phyloP scores from a whole-genome alignment of 2,329 filamentous ascomycete species.

The Didymella arachidicola region DNA sequence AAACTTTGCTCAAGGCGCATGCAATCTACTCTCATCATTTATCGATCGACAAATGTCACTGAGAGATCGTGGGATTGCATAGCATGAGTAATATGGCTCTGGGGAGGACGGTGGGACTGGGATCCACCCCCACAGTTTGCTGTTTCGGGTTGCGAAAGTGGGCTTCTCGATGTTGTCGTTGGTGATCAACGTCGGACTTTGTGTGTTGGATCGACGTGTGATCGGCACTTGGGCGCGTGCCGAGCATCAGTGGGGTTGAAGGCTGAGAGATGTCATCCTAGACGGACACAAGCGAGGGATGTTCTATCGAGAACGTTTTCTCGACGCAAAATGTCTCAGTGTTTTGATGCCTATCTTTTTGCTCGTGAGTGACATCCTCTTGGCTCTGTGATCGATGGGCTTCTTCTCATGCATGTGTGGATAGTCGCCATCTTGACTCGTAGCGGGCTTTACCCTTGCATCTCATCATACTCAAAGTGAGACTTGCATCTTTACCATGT shows the following conservation, averaged over 20 bases:
- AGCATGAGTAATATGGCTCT: background rate
- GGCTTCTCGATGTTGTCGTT: background rate
- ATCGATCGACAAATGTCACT: background rate
- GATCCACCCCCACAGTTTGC: background rate
- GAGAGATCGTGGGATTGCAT: background rate
- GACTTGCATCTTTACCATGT: too few species aligned
- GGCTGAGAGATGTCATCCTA: background rate
- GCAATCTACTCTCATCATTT: background rate
- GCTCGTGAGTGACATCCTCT: too few species aligned
- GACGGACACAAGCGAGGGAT: too few species aligned
- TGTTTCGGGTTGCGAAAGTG: constrained; percentile 9
- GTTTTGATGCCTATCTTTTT: background rate
- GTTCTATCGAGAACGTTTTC: background rate
- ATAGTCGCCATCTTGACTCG: too few species aligned
- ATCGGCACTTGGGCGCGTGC: background rate
- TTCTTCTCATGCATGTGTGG: too few species aligned
- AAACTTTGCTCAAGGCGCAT: background rate
- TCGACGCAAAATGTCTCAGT: background rate
- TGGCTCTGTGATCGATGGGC: too few species aligned
- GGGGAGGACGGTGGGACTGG: background rate
- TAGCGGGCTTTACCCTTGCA: too few species aligned
- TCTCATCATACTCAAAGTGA: too few species aligned
- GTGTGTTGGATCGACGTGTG: constrained; percentile 1
- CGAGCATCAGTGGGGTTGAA: background rate
- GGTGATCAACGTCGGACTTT: background rate